Evolutionary conservation across 805 yeast genomes (phyloP).

Genomic region (Metschnikowia matae): DNA sequence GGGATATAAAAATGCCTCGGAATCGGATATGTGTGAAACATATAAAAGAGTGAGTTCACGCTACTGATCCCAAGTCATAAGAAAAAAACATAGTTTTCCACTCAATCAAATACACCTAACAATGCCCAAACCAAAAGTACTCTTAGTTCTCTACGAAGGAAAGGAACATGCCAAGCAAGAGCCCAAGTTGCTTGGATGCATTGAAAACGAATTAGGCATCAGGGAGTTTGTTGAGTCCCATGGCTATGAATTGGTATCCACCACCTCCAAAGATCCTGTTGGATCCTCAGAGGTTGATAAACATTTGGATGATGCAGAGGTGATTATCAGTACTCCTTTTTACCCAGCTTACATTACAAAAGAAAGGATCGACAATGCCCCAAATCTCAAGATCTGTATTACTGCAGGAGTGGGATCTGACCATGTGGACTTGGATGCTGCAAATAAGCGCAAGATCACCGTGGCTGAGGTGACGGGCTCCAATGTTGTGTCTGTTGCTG

Average conservation of each 20-base stretch:
- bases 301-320: conserved; percentile 66
- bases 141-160: conserved; percentile 57
- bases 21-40: background rate
- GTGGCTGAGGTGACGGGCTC: conserved; percentile 83
- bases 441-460: conserved; percentile 57
- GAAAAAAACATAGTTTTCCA: background rate
- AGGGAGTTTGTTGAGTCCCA: conserved; percentile 56
- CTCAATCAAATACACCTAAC: background rate
- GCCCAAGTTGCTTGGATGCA: conserved; percentile 59
- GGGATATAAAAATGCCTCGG: conserved; percentile 7
- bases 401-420: conserved; percentile 88
- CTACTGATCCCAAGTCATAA: background rate
- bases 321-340: conserved; percentile 79
- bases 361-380: conserved; percentile 64
- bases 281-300: conserved; percentile 54
- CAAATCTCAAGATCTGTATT: conserved; percentile 62
- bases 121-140: conserved; percentile 34
- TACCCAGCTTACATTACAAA: conserved; percentile 73
- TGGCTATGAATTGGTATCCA: conserved; percentile 65
- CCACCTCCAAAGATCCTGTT: conserved; percentile 65
- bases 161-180: conserved; percentile 57
- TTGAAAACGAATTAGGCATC: conserved; percentile 74
- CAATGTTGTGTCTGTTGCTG: conserved; percentile 76
- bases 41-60: background rate
- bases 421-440: conserved; percentile 69